Percentiles rank a stretch among this genome's conserved stretches.
Conservation (phyloP, 169 alveolate genomes). For the Babesia ovis region DNA sequence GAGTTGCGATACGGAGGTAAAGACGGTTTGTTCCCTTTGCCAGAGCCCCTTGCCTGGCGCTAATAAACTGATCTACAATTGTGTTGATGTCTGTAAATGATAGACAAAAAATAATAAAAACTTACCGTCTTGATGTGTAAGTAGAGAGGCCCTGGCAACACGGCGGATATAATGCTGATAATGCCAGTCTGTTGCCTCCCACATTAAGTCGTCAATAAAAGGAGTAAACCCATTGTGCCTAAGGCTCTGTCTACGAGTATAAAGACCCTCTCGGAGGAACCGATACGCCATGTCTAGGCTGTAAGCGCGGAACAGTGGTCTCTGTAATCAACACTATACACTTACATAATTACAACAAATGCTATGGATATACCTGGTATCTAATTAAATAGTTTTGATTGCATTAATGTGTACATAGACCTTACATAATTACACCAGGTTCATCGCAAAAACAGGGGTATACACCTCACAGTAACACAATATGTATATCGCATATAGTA, state of each 20-base stretch:
- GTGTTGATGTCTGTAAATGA: not conserved
- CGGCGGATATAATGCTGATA: slow-evolving; percentile 55
- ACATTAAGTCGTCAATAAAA: slow-evolving; percentile 63
- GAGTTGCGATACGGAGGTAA: slow-evolving; percentile 68
- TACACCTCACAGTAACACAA: not conserved
- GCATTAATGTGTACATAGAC: not conserved
- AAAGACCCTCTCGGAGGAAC: slow-evolving; percentile 56
- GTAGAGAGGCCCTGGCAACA: slow-evolving; percentile 48
- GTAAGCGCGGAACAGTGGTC: not conserved
- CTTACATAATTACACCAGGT: too few species aligned
- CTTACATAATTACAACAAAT: not conserved
- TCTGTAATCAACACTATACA: too few species aligned
- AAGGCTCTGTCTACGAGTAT: slow-evolving; percentile 43
- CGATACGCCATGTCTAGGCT: slow-evolving; percentile 46
- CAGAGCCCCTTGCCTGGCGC: slow-evolving; percentile 22
- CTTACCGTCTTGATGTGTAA: slow-evolving; percentile 57
- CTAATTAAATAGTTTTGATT: not conserved
- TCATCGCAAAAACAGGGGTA: not conserved
- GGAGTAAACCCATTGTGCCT: slow-evolving; percentile 47
- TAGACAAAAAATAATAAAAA: not conserved
- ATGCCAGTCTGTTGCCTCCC: slow-evolving; percentile 65
- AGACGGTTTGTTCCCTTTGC: slow-evolving; percentile 20
- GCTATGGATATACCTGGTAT: not conserved
- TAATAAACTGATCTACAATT: not conserved
- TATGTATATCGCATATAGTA: not conserved